Evolutionary conservation across 2,329 filamentous ascomycete genomes (phyloP).

Genomic region (Elsinoe australis): DNA sequence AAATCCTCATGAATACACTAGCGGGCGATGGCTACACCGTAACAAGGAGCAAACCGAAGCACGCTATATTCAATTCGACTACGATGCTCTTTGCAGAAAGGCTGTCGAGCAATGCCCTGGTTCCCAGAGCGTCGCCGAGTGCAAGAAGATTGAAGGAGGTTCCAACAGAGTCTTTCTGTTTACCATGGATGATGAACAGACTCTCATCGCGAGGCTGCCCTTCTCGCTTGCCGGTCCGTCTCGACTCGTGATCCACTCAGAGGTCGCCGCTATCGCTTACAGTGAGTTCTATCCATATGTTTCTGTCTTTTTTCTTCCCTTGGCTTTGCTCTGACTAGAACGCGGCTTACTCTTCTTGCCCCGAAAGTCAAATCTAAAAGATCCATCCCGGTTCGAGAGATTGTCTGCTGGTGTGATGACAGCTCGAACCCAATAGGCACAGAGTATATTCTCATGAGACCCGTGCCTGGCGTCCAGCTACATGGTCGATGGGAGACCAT

Average conservation of each 20-base stretch:
- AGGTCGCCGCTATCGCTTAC: conserved; percentile 38
- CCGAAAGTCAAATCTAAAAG: conserved; percentile 34
- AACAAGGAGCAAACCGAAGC: conserved; percentile 32
- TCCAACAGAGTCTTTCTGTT: conserved; percentile 42
- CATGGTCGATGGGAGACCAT: conserved; percentile 24
- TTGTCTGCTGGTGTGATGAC: conserved; percentile 38
- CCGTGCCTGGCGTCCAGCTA: conserved; percentile 30
- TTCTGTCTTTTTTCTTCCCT: background rate
- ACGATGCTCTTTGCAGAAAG: conserved; percentile 33
- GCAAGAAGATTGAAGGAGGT: conserved; percentile 39
- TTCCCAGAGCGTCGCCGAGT: conserved; percentile 31
- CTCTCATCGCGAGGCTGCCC: conserved; percentile 37
- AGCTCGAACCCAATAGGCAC: conserved; percentile 32
- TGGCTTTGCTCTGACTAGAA: conserved; percentile 16
- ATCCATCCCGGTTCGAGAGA: conserved; percentile 37
- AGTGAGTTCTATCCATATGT: conserved; percentile 4
- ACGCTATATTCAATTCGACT: conserved; percentile 37
- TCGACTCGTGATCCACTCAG: conserved; percentile 34
- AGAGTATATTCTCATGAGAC: conserved; percentile 37
- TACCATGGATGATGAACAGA: conserved; percentile 32
- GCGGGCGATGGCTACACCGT: conserved; percentile 31
- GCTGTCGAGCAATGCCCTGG: conserved; percentile 33
- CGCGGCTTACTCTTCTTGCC: conserved; percentile 11
- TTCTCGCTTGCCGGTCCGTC: conserved; percentile 34
- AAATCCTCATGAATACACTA: too few species aligned